Conservation (phyloP, 2,329 filamentous ascomycete species). For the Microcyclospora pomicola region DNA sequence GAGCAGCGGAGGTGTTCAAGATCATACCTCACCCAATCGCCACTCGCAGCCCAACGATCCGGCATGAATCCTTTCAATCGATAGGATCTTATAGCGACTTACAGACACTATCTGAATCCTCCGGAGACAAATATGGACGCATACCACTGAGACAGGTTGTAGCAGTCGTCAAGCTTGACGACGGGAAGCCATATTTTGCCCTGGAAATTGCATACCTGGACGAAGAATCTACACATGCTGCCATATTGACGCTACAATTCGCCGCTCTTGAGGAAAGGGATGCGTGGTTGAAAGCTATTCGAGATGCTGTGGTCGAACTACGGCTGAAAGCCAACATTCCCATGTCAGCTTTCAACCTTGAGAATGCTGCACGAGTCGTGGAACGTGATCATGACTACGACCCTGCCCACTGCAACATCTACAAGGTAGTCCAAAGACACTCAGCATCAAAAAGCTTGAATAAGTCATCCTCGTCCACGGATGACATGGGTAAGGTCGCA, state of each 20-base stretch:
- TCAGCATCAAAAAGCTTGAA: slow-evolving; percentile 37
- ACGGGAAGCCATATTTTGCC: slow-evolving; percentile 51
- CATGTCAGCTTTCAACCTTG: slow-evolving; percentile 45
- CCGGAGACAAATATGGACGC: slow-evolving; percentile 41
- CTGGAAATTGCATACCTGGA: slow-evolving; percentile 56
- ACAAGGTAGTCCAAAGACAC: slow-evolving; percentile 53
- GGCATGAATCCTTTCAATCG: slow-evolving; percentile 35
- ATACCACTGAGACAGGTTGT: slow-evolving; percentile 53
- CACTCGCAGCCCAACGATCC: slow-evolving; percentile 29
- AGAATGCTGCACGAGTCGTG: slow-evolving; percentile 47
- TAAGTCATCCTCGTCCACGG: slow-evolving; percentile 50
- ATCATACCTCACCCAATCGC: slow-evolving; percentile 23
- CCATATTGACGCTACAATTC: slow-evolving; percentile 51
- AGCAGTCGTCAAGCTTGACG: slow-evolving; percentile 52
- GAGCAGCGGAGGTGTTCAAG: slow-evolving; percentile 51
- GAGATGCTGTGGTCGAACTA: slow-evolving; percentile 43
- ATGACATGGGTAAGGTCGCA: slow-evolving; percentile 51
- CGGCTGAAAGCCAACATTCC: slow-evolving; percentile 38
- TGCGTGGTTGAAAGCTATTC: slow-evolving; percentile 49
- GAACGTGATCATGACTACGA: slow-evolving; percentile 57
- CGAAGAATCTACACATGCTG: slow-evolving; percentile 47
- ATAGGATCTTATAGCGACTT: slow-evolving; percentile 48
- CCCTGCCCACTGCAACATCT: slow-evolving; percentile 51
- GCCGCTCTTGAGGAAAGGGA: slow-evolving; percentile 51
- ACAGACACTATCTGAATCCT: slow-evolving; percentile 38